Conservation (phyloP, 768 basidiomycete species). For the Zangia roseola region DNA sequence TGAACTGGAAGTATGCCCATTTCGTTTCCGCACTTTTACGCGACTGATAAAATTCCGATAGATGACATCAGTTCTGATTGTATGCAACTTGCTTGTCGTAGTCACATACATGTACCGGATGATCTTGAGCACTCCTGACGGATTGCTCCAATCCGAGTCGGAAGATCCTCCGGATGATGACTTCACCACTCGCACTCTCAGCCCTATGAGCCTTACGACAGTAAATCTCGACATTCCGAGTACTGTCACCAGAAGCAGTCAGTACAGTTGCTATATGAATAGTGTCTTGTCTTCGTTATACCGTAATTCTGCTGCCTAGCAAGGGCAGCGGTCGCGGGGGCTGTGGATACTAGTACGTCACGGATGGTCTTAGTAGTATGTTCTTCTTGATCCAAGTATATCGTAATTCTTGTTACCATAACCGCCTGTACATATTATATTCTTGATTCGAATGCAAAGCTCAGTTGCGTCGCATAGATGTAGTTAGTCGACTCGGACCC, state of each 20-base stretch:
- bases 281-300: neutral
- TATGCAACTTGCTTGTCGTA: slow-evolving; percentile 15
- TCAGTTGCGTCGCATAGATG: too few species aligned
- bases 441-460: too few species aligned
- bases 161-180: neutral
- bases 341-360: too few species aligned
- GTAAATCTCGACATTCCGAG: neutral
- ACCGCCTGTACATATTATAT: too few species aligned
- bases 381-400: too few species aligned
- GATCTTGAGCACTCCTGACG: neutral
- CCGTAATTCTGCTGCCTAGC: neutral
- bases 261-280: too few species aligned
- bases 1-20: neutral
- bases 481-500: too few species aligned
- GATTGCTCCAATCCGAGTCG: neutral
- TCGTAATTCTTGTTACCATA: too few species aligned
- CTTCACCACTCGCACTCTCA: neutral
- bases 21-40: neutral
- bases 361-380: too few species aligned
- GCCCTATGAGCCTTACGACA: neutral
- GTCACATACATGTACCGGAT: slow-evolving; percentile 13
- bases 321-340: too few species aligned
- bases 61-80: neutral
- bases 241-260: too few species aligned
- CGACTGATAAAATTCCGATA: neutral